A percentile compares a stretch with the other conserved stretches of the same genome.
phyloP scores from a whole-genome alignment of 768 basidiomycete species.

The Mycena pura region DNA sequence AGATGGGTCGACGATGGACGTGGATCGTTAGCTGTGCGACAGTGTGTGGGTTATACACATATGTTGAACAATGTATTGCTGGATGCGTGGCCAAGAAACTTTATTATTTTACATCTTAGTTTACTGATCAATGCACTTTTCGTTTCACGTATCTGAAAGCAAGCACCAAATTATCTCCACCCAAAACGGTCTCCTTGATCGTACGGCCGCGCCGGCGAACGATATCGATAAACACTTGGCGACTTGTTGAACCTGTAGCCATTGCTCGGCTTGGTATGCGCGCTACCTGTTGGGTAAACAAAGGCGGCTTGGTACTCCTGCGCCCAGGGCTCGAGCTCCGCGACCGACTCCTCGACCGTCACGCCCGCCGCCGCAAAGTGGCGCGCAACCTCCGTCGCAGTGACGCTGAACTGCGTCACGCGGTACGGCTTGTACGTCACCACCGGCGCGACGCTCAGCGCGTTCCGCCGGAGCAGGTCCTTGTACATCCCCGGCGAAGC shows the following conservation, averaged over 20 bases:
- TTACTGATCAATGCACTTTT: background rate
- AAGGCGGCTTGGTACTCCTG: constrained; percentile 37
- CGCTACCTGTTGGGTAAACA: constrained; percentile 13
- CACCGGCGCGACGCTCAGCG: constrained; percentile 42
- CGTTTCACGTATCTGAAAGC: background rate
- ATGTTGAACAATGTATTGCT: background rate
- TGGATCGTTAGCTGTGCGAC: too few relatives aligned
- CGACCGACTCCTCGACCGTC: constrained; percentile 40
- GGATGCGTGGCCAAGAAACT: background rate
- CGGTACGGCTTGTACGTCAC: constrained; percentile 38
- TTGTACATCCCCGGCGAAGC: constrained; percentile 47
- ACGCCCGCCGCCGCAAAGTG: constrained; percentile 53
- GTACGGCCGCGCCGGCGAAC: constrained; percentile 1
- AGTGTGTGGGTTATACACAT: background rate
- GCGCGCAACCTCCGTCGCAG: constrained; percentile 42
- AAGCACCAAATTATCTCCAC: constrained; percentile 14
- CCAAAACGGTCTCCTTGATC: constrained; percentile 15
- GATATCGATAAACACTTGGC: background rate
- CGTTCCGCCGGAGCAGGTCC: constrained; percentile 41
- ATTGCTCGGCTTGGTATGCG: background rate
- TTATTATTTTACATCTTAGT: background rate
- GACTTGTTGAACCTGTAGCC: background rate
- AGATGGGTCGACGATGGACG: too few relatives aligned
- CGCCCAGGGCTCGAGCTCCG: constrained; percentile 48
- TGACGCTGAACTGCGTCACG: constrained; percentile 36